A percentile compares a stretch with the other conserved stretches of the same genome.
phyloP scores from a whole-genome alignment of 495 filamentous ascomycete species.

The Penicillium simplicissimum region DNA sequence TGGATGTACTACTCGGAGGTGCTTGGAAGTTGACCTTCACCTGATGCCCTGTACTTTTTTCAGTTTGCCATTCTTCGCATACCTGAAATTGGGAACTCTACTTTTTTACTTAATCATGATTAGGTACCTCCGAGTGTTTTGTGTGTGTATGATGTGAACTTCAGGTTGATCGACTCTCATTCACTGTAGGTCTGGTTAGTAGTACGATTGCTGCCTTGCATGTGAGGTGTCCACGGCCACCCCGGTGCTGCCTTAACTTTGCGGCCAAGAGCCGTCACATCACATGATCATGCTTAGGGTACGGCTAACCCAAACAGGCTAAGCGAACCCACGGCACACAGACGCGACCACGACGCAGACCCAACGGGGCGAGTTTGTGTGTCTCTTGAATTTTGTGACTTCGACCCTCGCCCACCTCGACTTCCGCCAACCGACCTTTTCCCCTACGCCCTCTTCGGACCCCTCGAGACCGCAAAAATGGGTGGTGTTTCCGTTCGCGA shows the following conservation, averaged over 20 bases:
- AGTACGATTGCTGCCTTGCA: not conserved
- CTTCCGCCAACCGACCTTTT: slow-evolving; percentile 41
- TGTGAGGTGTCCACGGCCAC: not conserved
- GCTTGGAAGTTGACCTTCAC: too few species aligned
- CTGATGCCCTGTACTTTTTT: too few species aligned
- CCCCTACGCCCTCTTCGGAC: slow-evolving; percentile 40
- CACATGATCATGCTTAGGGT: slow-evolving; percentile 41
- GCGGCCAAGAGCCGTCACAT: not conserved
- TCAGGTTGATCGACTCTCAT: too few species aligned
- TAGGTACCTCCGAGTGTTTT: too few species aligned
- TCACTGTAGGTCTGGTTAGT: too few species aligned
- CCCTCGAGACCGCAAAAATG: slow-evolving; percentile 66
- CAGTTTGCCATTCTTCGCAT: too few species aligned
- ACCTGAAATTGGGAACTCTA: too few species aligned
- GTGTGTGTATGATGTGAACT: too few species aligned
- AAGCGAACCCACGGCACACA: slow-evolving; percentile 47
- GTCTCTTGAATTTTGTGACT: slow-evolving; percentile 47
- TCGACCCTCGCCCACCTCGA: slow-evolving; percentile 44
- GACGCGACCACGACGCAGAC: slow-evolving; percentile 28
- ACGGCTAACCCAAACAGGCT: slow-evolving; percentile 47
- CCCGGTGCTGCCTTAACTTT: not conserved
- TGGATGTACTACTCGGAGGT: too few species aligned
- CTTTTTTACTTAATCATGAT: too few species aligned
- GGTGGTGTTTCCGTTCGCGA: slow-evolving; percentile 85
- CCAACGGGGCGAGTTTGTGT: slow-evolving; percentile 36